Evolutionary conservation across 2,329 filamentous ascomycete species (phyloP).

Genomic region (Paecilomyces dactylethromorphus): DNA sequence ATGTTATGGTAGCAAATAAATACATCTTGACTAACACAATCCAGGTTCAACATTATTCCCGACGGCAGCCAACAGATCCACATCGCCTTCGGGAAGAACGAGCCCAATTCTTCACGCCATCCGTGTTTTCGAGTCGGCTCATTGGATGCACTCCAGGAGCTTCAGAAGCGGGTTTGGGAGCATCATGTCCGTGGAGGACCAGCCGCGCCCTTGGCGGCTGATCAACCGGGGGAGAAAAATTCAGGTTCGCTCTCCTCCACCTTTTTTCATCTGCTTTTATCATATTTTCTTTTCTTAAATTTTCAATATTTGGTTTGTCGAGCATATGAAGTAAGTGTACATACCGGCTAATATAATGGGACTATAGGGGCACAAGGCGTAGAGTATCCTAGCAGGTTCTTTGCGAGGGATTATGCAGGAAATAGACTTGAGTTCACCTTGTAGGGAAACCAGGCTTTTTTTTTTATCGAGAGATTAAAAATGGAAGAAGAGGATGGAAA

Average conservation of each 20-base stretch:
- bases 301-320: constrained; percentile 5
- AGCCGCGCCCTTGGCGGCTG: constrained; percentile 48
- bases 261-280: background rate
- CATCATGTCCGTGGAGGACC: constrained; percentile 45
- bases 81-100: constrained; percentile 41
- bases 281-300: background rate
- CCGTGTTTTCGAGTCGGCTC: constrained; percentile 53
- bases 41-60: constrained; percentile 50
- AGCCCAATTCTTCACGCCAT: constrained; percentile 42
- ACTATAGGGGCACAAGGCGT: constrained; percentile 44
- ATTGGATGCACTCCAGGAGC: constrained; percentile 39
- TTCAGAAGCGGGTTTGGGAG: constrained; percentile 46
- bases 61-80: constrained; percentile 51
- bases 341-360: constrained; percentile 7
- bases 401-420: constrained; percentile 53
- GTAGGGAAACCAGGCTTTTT: constrained; percentile 12
- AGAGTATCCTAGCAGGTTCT: constrained; percentile 58
- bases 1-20: constrained; percentile 9
- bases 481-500: too few species aligned
- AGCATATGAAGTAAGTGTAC: background rate
- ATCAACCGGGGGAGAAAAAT: constrained; percentile 47
- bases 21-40: background rate
- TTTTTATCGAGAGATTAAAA: too few species aligned
- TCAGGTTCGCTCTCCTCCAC: constrained; percentile 22
- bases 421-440: constrained; percentile 50